These are phyloP conservation scores for Bacidia gigantensis DNA, from an alignment of 495 filamentous ascomycete species.

Conservation along the genomic window DNA sequence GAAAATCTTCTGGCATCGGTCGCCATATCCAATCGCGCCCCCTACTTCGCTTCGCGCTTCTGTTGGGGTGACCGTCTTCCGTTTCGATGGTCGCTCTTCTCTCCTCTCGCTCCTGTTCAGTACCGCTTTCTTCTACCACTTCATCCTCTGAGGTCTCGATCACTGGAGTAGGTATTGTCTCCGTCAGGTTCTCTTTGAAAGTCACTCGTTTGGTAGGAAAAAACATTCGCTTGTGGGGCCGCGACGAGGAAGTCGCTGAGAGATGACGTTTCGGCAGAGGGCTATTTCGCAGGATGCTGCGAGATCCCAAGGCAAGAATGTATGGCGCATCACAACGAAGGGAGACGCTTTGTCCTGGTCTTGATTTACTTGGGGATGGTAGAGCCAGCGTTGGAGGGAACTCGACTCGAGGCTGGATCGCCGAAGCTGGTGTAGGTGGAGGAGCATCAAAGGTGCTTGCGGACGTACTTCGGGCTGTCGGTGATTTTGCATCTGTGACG, in stretches of 20 bases:
- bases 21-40: slow-evolving; percentile 19
- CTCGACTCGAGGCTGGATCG: slow-evolving; percentile 17
- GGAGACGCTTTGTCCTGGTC: slow-evolving; percentile 27
- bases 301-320: slow-evolving; percentile 48
- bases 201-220: slow-evolving; percentile 6
- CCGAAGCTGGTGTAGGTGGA: slow-evolving; percentile 45
- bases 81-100: slow-evolving; percentile 10
- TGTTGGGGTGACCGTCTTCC: slow-evolving; percentile 10
- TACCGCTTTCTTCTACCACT: neutral
- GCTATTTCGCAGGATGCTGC: slow-evolving; percentile 67
- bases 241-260: slow-evolving; percentile 5
- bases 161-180: slow-evolving; percentile 14
- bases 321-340: slow-evolving; percentile 38
- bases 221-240: slow-evolving; percentile 13
- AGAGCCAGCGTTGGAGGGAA: slow-evolving; percentile 22
- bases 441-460: slow-evolving; percentile 61
- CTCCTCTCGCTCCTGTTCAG: neutral
- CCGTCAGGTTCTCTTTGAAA: slow-evolving; percentile 9
- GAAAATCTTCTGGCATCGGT: slow-evolving; percentile 16
- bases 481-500: slow-evolving; percentile 48
- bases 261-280: slow-evolving; percentile 32
- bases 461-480: slow-evolving; percentile 71
- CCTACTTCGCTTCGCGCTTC: slow-evolving; percentile 8
- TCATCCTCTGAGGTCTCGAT: slow-evolving; percentile 8
- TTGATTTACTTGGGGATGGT: slow-evolving; percentile 13